Conservation (phyloP, 2,329 filamentous ascomycete species). For the Fusarium algeriense region DNA sequence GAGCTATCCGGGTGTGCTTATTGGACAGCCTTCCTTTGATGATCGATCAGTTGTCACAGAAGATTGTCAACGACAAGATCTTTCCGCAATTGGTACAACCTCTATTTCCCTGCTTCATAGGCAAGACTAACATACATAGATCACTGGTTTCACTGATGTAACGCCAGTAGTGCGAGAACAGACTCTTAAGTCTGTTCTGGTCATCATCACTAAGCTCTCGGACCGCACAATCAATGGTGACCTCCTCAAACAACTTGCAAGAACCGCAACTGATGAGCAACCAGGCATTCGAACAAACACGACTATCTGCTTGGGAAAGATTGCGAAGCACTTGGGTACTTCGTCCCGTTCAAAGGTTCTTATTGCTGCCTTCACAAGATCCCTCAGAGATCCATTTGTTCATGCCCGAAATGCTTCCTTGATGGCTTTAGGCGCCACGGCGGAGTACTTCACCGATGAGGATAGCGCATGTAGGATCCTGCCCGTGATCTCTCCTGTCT, state of each 20-base stretch:
- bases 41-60: conserved; percentile 90
- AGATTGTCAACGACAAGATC: conserved; percentile 94
- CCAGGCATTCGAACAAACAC: conserved; percentile 98
- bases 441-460: conserved; percentile 88
- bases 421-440: conserved; percentile 85
- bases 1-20: conserved; percentile 90
- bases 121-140: conserved; percentile 60
- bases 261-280: conserved; percentile 97
- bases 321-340: conserved; percentile 86
- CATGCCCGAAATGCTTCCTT: conserved; percentile 92
- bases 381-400: conserved; percentile 92
- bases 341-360: conserved; percentile 89
- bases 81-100: conserved; percentile 86
- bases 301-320: conserved; percentile 96
- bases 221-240: conserved; percentile 96
- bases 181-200: conserved; percentile 92
- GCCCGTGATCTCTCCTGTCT: conserved; percentile 82
- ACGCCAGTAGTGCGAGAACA: conserved; percentile 94
- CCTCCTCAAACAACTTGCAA: conserved; percentile 88
- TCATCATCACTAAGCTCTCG: conserved; percentile 88
- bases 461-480: conserved; percentile 88
- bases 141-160: conserved; percentile 93
- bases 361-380: conserved; percentile 89
- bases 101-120: background rate
- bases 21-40: conserved; percentile 89